These are phyloP conservation scores for Didymella exigua DNA, from an alignment of 2,329 filamentous ascomycete genomes.

Conservation along the genomic window DNA sequence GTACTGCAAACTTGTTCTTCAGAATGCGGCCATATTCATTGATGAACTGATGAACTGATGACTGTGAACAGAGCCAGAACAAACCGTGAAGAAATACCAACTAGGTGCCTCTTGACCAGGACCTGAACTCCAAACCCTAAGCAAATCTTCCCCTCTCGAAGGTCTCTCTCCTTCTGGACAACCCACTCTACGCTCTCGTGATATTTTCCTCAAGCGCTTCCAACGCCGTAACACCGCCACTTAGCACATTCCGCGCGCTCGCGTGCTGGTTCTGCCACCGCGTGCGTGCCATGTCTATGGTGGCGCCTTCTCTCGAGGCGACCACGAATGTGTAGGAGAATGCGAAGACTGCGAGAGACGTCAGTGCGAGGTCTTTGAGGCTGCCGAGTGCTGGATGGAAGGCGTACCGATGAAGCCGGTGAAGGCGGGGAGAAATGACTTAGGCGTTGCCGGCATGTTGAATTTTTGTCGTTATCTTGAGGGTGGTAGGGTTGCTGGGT, in stretches of 20 bases:
- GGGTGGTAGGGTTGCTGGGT: neutral
- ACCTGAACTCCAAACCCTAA: neutral
- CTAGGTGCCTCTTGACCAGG: too few relatives aligned
- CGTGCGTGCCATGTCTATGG: slow-evolving; percentile 40
- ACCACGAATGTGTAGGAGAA: slow-evolving; percentile 43
- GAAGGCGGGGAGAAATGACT: slow-evolving; percentile 43
- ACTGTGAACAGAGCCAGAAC: too few relatives aligned
- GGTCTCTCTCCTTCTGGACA: too few relatives aligned
- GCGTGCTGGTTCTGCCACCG: slow-evolving; percentile 44
- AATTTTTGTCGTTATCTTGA: too few relatives aligned
- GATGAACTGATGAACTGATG: too few relatives aligned
- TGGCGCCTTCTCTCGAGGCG: slow-evolving; percentile 40
- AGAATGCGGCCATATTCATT: too few relatives aligned
- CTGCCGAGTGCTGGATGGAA: neutral
- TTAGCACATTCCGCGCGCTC: slow-evolving; percentile 22
- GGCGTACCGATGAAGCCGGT: slow-evolving; percentile 39
- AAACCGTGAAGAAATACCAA: too few relatives aligned
- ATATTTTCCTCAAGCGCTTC: slow-evolving; percentile 3
- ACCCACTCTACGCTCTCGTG: too few relatives aligned
- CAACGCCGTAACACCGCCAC: slow-evolving; percentile 16
- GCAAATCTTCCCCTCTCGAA: too few relatives aligned
- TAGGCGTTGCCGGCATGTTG: slow-evolving; percentile 41
- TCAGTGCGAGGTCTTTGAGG: slow-evolving; percentile 10
- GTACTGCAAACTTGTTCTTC: neutral
- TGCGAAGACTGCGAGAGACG: slow-evolving; percentile 26